These are phyloP conservation scores for Pseudocercospora cruenta DNA, from an alignment of 2,329 filamentous ascomycete genomes.

Conservation along the genomic window DNA sequence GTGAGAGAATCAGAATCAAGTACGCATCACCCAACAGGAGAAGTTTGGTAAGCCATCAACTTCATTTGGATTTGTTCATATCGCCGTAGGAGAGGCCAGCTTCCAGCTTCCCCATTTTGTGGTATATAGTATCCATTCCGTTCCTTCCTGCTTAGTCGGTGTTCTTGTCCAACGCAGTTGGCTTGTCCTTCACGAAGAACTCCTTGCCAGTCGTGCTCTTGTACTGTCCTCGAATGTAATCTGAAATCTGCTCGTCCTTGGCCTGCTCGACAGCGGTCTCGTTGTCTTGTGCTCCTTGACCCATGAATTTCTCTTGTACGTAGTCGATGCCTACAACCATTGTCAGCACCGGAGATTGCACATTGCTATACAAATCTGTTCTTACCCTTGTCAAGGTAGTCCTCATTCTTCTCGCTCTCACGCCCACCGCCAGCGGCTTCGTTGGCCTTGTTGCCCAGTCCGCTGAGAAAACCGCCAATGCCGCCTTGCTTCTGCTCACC, in stretches of 20 bases:
- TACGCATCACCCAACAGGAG: not conserved
- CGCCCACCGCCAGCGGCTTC: constrained; percentile 70
- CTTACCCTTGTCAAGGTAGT: constrained; percentile 78
- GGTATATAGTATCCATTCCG: not conserved
- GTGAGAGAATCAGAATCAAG: not conserved
- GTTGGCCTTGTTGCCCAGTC: constrained; percentile 73
- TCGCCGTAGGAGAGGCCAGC: not conserved
- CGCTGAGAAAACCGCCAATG: constrained; percentile 56
- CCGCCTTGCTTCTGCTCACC: constrained; percentile 39
- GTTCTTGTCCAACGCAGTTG: constrained; percentile 18
- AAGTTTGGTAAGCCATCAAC: not conserved
- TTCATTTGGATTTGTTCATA: not conserved
- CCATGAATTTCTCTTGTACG: constrained; percentile 75
- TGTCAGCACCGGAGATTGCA: constrained; percentile 5
- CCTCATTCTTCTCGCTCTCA: constrained; percentile 75
- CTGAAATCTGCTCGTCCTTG: constrained; percentile 78
- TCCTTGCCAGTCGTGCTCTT: constrained; percentile 70
- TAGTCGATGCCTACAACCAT: constrained; percentile 67
- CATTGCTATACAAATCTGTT: not conserved
- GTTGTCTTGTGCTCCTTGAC: constrained; percentile 71
- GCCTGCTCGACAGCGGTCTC: constrained; percentile 74
- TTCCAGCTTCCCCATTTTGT: not conserved
- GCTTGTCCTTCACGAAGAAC: constrained; percentile 71
- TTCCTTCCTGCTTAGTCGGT: constrained; percentile 5
- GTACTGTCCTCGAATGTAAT: constrained; percentile 72